phyloP scores from a whole-genome alignment of 306 rosid species.

The Coriaria nepalensis region DNA sequence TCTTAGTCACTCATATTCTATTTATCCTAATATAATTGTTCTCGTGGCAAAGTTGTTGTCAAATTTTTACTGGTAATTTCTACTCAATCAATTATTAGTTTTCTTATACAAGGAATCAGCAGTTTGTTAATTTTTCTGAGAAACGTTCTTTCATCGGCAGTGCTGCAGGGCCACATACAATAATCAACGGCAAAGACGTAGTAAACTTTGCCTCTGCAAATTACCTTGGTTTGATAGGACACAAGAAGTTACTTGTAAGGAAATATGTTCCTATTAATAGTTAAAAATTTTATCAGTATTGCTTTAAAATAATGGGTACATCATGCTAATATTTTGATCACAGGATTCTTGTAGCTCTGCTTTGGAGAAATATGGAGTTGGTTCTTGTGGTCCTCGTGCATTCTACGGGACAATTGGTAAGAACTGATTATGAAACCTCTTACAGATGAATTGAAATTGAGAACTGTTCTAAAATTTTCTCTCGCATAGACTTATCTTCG shows the following conservation, averaged over 20 bases:
- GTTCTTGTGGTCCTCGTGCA: slow-evolving; percentile 99
- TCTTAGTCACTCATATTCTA: neutral
- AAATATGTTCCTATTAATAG: slow-evolving; percentile 13
- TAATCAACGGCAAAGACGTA: slow-evolving; percentile 71
- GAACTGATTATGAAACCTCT: slow-evolving; percentile 16
- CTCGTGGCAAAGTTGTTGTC: neutral
- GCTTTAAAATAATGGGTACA: neutral
- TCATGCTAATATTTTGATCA: slow-evolving; percentile 6
- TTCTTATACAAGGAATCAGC: neutral
- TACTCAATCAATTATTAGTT: too few relatives aligned
- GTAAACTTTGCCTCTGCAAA: slow-evolving; percentile 94
- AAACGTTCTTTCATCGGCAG: slow-evolving; percentile 36
- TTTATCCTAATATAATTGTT: neutral
- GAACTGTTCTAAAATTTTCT: neutral
- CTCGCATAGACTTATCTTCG: slow-evolving; percentile 1
- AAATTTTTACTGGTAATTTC: neutral
- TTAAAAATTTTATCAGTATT: neutral
- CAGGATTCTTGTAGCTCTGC: slow-evolving; percentile 86
- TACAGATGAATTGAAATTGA: slow-evolving; percentile 6
- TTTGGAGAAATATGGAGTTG: slow-evolving; percentile 96
- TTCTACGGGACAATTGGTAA: slow-evolving; percentile 95
- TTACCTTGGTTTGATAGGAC: slow-evolving; percentile 89
- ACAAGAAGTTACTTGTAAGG: slow-evolving; percentile 71
- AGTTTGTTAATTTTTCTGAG: slow-evolving; percentile 10
- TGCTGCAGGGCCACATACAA: slow-evolving; percentile 87